Percentiles rank a stretch among this genome's conserved stretches.
These are phyloP conservation scores for Salvia splendens DNA, from an alignment of 257 asterid species.

Conservation along the genomic window DNA sequence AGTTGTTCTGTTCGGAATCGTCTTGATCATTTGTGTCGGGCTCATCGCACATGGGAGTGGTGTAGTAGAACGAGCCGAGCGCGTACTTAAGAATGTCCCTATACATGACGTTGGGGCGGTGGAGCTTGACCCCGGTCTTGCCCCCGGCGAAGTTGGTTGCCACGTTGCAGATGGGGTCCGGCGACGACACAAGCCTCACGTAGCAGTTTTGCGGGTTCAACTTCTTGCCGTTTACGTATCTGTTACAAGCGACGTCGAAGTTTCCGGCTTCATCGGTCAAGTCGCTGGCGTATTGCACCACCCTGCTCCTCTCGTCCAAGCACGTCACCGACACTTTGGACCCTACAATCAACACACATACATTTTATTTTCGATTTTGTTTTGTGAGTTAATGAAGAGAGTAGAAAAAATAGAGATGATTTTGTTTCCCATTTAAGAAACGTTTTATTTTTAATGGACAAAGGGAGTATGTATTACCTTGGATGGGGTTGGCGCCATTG, in stretches of 20 bases:
- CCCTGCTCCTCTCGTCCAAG: constrained; percentile 64
- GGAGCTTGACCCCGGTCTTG: constrained; percentile 64
- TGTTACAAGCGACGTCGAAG: constrained; percentile 53
- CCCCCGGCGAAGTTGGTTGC: constrained; percentile 86
- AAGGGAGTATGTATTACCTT: constrained; percentile 43
- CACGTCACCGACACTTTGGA: constrained; percentile 74
- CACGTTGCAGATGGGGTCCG: constrained; percentile 78
- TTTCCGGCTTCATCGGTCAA: constrained; percentile 62
- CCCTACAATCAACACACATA: constrained; percentile 42
- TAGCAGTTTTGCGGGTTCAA: constrained; percentile 58
- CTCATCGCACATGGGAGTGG: constrained; percentile 92
- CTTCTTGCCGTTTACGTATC: constrained; percentile 46
- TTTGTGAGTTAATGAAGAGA: too few relatives aligned
- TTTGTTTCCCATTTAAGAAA: too few relatives aligned
- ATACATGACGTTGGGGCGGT: constrained; percentile 60
- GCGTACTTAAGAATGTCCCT: constrained; percentile 57
- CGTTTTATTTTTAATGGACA: too few relatives aligned
- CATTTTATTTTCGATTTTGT: too few relatives aligned
- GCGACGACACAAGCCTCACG: constrained; percentile 78
- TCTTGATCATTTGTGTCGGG: constrained; percentile 47
- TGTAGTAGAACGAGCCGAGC: constrained; percentile 72
- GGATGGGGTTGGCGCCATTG: constrained; percentile 64
- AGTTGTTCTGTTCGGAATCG: constrained; percentile 38
- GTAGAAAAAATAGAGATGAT: too few relatives aligned
- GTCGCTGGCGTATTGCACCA: constrained; percentile 72